phyloP scores from a whole-genome alignment of 495 filamentous ascomycete genomes.

The Penicillium alfredii region DNA sequence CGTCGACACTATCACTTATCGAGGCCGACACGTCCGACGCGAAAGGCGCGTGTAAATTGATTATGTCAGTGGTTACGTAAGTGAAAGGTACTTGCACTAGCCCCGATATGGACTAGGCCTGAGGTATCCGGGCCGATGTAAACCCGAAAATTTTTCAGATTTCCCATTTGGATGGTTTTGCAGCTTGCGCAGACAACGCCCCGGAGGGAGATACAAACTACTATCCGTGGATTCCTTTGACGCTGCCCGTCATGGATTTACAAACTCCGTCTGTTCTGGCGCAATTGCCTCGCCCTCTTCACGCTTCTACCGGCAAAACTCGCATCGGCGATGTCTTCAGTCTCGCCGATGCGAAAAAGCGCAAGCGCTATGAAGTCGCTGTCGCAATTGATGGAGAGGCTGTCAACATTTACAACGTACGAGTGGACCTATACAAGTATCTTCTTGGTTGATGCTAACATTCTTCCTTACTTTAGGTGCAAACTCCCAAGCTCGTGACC shows the following conservation, averaged over 20 bases:
- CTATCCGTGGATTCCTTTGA: slow-evolving; percentile 6
- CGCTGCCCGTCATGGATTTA: slow-evolving; percentile 34
- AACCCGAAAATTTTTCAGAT: slow-evolving; percentile 43
- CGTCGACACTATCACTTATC: no score
- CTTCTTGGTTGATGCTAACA: no score
- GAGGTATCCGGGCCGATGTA: slow-evolving; percentile 24
- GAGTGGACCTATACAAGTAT: no score
- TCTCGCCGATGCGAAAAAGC: slow-evolving; percentile 65
- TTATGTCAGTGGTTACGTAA: no score
- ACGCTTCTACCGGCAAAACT: slow-evolving; percentile 53
- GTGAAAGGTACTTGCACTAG: slow-evolving; percentile 15
- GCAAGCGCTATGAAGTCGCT: slow-evolving; percentile 79
- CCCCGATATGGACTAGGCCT: slow-evolving; percentile 7
- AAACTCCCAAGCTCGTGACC: slow-evolving; percentile 71
- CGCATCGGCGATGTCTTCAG: slow-evolving; percentile 66
- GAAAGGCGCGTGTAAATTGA: slow-evolving; percentile 14
- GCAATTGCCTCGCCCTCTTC: slow-evolving; percentile 59
- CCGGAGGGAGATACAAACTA: slow-evolving; percentile 18
- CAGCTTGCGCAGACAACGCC: slow-evolving; percentile 15
- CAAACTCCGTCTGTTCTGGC: slow-evolving; percentile 53
- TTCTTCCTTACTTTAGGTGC: slow-evolving; percentile 52
- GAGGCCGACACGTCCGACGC: no score
- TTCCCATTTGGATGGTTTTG: slow-evolving; percentile 26
- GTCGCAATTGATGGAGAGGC: slow-evolving; percentile 87
- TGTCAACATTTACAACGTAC: slow-evolving; percentile 88